Evolutionary conservation across 176 grass and related monocot species (phyloP), one percentile per base, ranked within the genome.

Genomic region (Pharus latifolius): DNA sequence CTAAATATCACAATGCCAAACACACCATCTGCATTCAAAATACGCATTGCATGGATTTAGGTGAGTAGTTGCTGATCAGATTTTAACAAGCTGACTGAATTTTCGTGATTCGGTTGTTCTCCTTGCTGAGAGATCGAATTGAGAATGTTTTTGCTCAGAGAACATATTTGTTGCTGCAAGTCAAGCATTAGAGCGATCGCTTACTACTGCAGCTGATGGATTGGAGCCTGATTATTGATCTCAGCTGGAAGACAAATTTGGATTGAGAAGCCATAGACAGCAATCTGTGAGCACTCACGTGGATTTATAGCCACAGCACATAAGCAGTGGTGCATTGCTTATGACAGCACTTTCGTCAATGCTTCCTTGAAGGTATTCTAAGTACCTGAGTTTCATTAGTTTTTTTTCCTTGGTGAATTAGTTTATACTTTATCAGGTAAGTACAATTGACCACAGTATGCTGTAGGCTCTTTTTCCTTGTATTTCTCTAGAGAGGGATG

Each of bases 1-100:
- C 80, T 55, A 91, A 83, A 55, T 83, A 79, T 56, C 11, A 52
- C 42, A 82, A 74, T 35, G 61, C 79, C 19, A 65, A 44, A 28
- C 40, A 27, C 45, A 63, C 29, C 2, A 3, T 90, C 56, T 96
- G 91, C 58, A 37, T 64, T 65, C 58, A 91, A 30, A 91, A 84
- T 80, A 91, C 60, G 29, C 71, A 93, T 20, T 76, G 82, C 55
- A 70, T 85, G 73, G 84, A 96, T 95, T 54, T 96, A 10, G 84
- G 91, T 80, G 47, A 62, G 16, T 86, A 73, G 70, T 74, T 74
- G 62, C 63, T 34, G 49, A 66, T 67, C 7, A 65, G 47, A 67
- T 45, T 49, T 73, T 60, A 33, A 8, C 32, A 50, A 44, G 34
- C 28, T 54, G 34, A 20, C 60, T 65, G 34, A 80, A 74, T 49